Conservation (phyloP, 176 grass and related monocot species). For the Rhipidocladum racemiflorum region DNA sequence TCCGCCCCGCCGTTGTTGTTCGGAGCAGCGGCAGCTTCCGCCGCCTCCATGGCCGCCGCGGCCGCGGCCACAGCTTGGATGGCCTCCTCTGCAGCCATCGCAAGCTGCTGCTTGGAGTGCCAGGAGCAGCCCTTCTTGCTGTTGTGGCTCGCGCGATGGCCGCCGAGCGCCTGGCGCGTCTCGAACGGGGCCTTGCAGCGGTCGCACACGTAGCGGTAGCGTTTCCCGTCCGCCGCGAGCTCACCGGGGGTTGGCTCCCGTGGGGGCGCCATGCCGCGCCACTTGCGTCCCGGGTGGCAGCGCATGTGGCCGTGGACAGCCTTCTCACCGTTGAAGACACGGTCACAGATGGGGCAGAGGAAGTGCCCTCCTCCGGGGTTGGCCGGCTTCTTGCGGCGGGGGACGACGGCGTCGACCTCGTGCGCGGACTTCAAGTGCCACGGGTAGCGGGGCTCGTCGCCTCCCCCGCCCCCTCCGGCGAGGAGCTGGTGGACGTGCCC, state of each 20-base stretch:
- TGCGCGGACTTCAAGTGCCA: conserved; percentile 6
- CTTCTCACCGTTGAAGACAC: conserved; percentile 28
- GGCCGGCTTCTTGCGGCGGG: not conserved
- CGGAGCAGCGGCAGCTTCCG: not conserved
- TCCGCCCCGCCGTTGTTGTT: not conserved
- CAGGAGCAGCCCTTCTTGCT: conserved; percentile 49
- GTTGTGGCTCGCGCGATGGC: conserved; percentile 78
- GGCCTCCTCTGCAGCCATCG: not conserved
- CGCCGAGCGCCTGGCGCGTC: conserved; percentile 61
- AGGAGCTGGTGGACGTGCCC: not conserved
- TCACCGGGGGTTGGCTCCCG: not conserved
- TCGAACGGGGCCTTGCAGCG: conserved; percentile 38
- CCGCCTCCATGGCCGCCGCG: not conserved
- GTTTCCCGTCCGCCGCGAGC: not conserved
- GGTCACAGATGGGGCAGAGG: conserved; percentile 41
- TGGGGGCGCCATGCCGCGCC: conserved; percentile 52
- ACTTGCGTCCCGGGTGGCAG: conserved; percentile 40
- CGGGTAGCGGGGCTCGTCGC: conserved; percentile 13
- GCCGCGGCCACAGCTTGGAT: not conserved
- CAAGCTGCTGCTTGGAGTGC: conserved; percentile 29
- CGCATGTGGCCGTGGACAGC: conserved; percentile 62
- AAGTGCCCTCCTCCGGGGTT: not conserved
- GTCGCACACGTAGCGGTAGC: conserved; percentile 35
- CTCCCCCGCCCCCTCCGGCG: not conserved
- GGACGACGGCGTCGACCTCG: not conserved